Percentiles rank a stretch among this genome's conserved stretches.
These are phyloP conservation scores for Penicillium cataractarum DNA, from an alignment of 495 filamentous ascomycete species.

Conservation along the genomic window DNA sequence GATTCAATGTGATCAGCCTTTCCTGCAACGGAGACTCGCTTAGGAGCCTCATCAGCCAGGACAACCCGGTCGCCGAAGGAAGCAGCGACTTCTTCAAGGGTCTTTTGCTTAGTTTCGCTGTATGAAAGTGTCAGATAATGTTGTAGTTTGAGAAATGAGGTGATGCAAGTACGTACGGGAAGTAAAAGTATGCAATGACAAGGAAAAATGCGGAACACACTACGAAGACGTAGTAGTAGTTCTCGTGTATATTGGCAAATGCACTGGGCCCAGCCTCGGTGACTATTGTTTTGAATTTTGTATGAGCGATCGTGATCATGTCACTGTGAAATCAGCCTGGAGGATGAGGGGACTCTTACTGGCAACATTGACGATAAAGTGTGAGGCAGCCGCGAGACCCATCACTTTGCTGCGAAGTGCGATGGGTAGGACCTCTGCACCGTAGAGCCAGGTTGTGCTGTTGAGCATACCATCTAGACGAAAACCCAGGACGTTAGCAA, in stretches of 20 bases:
- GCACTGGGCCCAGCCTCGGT: slow-evolving; percentile 62
- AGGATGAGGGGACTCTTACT: slow-evolving; percentile 28
- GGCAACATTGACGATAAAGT: slow-evolving; percentile 62
- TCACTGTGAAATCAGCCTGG: background rate
- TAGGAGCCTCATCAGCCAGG: slow-evolving; percentile 36
- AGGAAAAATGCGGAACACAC: slow-evolving; percentile 55
- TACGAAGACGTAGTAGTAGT: slow-evolving; percentile 65
- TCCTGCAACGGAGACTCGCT: slow-evolving; percentile 18
- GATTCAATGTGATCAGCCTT: slow-evolving; percentile 35
- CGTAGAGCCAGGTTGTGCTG: slow-evolving; percentile 64
- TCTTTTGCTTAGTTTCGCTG: slow-evolving; percentile 59
- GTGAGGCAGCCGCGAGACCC: slow-evolving; percentile 58
- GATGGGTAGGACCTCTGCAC: slow-evolving; percentile 61
- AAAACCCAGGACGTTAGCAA: slow-evolving; percentile 12
- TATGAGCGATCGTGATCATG: background rate
- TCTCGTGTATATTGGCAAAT: slow-evolving; percentile 60
- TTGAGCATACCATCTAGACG: slow-evolving; percentile 58
- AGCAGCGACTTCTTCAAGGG: slow-evolving; percentile 60
- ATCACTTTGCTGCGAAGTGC: slow-evolving; percentile 61
- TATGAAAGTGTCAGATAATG: background rate
- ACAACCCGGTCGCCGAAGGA: slow-evolving; percentile 61
- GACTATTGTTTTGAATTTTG: slow-evolving; percentile 31
- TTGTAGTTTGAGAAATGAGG: background rate
- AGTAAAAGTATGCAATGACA: slow-evolving; percentile 55
- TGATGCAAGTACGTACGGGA: slow-evolving; percentile 44